phyloP scores from a whole-genome alignment of 257 asterid genomes.

The Petrea volubilis region DNA sequence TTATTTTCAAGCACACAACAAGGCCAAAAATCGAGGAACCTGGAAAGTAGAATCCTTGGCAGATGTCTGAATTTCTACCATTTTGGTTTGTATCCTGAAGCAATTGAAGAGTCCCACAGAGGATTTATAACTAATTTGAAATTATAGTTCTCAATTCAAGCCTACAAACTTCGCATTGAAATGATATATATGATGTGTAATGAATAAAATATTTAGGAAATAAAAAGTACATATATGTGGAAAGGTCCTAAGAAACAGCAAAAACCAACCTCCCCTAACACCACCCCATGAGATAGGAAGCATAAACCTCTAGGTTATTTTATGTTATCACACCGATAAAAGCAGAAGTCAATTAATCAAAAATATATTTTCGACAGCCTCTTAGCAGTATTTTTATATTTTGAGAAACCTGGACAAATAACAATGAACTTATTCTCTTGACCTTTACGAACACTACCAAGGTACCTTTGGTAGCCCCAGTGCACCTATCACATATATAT shows the following conservation, averaged over 20 bases:
- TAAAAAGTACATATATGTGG: neutral
- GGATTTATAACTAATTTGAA: neutral
- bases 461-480: neutral
- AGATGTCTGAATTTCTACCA: no score
- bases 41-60: no score
- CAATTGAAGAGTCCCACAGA: neutral
- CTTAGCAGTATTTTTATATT: neutral
- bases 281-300: constrained; percentile 7
- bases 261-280: constrained; percentile 13
- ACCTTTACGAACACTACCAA: constrained; percentile 9
- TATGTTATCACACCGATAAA: neutral
- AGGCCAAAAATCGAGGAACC: no score
- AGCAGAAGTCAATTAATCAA: neutral
- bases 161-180: neutral
- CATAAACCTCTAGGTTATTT: constrained; percentile 9
- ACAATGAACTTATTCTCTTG: neutral
- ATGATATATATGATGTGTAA: neutral
- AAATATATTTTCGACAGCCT: neutral
- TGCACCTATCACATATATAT: no score
- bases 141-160: neutral
- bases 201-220: neutral
- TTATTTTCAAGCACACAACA: no score
- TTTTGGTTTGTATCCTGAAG: neutral
- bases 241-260: neutral
- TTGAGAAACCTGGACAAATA: neutral